These are phyloP conservation scores for Aspergillus alliaceus DNA, from an alignment of 2,329 filamentous ascomycete genomes.

Conservation along the genomic window DNA sequence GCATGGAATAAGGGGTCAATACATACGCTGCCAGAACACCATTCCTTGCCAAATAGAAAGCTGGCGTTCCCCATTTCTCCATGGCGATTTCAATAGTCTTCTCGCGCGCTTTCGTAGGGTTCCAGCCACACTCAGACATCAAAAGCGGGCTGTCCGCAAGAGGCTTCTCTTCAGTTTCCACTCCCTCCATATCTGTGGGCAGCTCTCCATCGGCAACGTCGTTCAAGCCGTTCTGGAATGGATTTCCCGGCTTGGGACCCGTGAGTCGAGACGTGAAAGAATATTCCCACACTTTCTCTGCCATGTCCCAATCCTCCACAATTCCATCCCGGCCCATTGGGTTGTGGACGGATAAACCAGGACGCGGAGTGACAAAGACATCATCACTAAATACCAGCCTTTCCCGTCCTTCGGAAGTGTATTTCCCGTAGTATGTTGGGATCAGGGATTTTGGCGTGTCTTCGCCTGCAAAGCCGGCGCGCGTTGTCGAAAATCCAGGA, in stretches of 20 bases:
- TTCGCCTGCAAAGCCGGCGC: constrained; percentile 96
- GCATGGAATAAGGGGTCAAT: not conserved
- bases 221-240: constrained; percentile 76
- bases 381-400: constrained; percentile 83
- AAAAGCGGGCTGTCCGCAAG: constrained; percentile 87
- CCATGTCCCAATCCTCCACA: constrained; percentile 95
- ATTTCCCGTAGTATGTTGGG: constrained; percentile 81
- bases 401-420: constrained; percentile 53
- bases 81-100: constrained; percentile 95
- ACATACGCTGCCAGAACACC: constrained; percentile 78
- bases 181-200: constrained; percentile 61
- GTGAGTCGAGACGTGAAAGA: constrained; percentile 86
- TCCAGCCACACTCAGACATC: constrained; percentile 95
- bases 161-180: constrained; percentile 68
- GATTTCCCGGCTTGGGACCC: constrained; percentile 67
- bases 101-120: constrained; percentile 80
- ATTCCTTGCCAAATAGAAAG: constrained; percentile 88
- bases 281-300: constrained; percentile 87
- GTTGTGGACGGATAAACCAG: constrained; percentile 80
- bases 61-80: constrained; percentile 93
- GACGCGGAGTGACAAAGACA: constrained; percentile 73
- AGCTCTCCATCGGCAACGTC: constrained; percentile 60
- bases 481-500: constrained; percentile 84
- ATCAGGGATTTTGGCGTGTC: constrained; percentile 93
- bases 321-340: constrained; percentile 86